Percentiles rank a stretch among this genome's conserved stretches.
These are phyloP conservation scores for Clavulina sp. DNA, from an alignment of 768 basidiomycete species.

Conservation along the genomic window DNA sequence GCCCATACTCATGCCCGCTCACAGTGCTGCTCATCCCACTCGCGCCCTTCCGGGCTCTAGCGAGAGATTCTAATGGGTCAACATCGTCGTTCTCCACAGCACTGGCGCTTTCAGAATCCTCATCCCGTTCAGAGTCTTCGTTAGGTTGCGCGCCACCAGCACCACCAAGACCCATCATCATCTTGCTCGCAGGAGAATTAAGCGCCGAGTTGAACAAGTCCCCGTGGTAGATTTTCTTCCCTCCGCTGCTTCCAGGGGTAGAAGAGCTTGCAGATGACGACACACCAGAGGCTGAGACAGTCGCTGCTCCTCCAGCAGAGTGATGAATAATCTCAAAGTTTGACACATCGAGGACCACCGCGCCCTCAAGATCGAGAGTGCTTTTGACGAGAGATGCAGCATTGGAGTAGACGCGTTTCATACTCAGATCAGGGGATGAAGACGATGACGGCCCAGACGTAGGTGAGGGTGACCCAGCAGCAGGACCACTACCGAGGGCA, in stretches of 20 bases:
- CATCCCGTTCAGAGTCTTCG: not conserved
- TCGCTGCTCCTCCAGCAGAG: constrained; percentile 1
- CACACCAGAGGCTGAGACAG: constrained; percentile 4
- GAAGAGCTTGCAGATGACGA: not conserved
- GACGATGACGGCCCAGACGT: no score
- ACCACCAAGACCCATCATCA: no score
- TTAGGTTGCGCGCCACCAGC: not conserved
- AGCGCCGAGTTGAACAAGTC: constrained; percentile 18
- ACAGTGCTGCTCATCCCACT: no score
- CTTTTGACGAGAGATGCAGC: constrained; percentile 78
- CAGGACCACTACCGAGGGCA: no score
- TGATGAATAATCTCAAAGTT: constrained; percentile 69
- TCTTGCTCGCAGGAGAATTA: not conserved
- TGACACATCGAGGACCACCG: constrained; percentile 81
- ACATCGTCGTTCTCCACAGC: constrained; percentile 8
- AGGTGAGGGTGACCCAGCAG: no score
- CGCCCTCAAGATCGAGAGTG: constrained; percentile 84
- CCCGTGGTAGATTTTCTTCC: constrained; percentile 16
- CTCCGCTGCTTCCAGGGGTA: not conserved
- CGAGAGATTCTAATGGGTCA: no score
- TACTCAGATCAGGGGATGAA: constrained; percentile 29
- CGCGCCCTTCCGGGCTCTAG: no score
- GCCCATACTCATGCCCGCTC: constrained; percentile 16
- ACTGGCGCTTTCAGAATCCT: not conserved
- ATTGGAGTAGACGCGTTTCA: constrained; percentile 84